Evolutionary conservation across 352 stramenopile species (phyloP).

Genomic region (Phytopythium boreale): DNA sequence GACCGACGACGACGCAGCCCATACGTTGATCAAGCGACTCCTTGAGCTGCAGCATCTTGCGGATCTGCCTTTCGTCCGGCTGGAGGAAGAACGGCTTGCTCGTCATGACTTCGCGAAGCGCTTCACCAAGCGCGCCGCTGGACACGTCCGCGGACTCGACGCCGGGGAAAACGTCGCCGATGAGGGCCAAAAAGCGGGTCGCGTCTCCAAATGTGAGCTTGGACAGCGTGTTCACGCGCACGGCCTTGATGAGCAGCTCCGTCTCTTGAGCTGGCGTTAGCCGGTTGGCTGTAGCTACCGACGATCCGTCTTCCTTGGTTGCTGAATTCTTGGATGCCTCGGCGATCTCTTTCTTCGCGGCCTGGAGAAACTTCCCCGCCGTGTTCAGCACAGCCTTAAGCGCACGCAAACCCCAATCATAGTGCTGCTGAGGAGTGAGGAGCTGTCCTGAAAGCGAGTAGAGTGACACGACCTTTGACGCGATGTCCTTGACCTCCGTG

Average conservation of each 20-base stretch:
- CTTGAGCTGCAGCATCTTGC: conserved; percentile 96
- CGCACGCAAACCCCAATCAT: conserved; percentile 92
- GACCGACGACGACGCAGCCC: conserved; percentile 93
- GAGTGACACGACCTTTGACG: conserved; percentile 90
- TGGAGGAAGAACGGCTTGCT: conserved; percentile 87
- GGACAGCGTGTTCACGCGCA: conserved; percentile 94
- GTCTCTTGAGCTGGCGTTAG: conserved; percentile 78
- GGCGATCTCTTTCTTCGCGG: conserved; percentile 66
- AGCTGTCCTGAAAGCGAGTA: conserved; percentile 88
- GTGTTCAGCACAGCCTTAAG: conserved; percentile 95
- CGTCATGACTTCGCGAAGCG: conserved; percentile 90
- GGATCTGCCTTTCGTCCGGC: conserved; percentile 88
- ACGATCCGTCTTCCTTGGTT: conserved; percentile 7
- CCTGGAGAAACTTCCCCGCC: conserved; percentile 88
- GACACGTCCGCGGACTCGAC: conserved; percentile 79
- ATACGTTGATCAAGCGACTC: conserved; percentile 94
- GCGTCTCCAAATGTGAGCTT: conserved; percentile 95
- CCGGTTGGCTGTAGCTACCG: conserved; percentile 17
- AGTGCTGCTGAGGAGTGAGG: conserved; percentile 90
- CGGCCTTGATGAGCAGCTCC: conserved; percentile 93
- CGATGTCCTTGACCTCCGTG: conserved; percentile 85
- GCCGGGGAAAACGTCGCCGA: conserved; percentile 93
- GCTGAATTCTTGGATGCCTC: conserved; percentile 6
- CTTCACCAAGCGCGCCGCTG: conserved; percentile 74
- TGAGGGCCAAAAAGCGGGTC: conserved; percentile 87